These are phyloP conservation scores for Nothophoma quercina DNA, from an alignment of 2,329 filamentous ascomycete species.

Conservation along the genomic window DNA sequence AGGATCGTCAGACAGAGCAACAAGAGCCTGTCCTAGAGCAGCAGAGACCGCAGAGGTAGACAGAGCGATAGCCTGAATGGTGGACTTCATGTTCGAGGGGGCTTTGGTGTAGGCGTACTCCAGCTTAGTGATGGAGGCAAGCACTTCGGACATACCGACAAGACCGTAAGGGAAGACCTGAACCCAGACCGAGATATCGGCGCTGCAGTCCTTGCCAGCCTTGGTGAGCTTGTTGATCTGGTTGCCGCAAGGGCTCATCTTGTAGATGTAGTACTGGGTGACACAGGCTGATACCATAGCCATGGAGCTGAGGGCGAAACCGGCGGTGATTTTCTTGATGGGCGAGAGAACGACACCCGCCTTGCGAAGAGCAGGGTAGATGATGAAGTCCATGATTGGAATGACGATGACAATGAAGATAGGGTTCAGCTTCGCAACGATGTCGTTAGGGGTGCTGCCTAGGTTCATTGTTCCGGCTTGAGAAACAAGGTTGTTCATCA, in stretches of 20 bases:
- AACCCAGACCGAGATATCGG: conserved; percentile 62
- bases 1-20: conserved; percentile 42
- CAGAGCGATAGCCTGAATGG: conserved; percentile 45
- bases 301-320: conserved; percentile 70
- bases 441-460: conserved; percentile 76
- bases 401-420: conserved; percentile 75
- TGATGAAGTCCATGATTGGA: conserved; percentile 65
- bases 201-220: conserved; percentile 53
- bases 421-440: conserved; percentile 79
- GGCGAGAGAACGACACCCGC: conserved; percentile 72
- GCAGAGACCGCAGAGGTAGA: conserved; percentile 46
- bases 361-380: conserved; percentile 75
- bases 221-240: conserved; percentile 39
- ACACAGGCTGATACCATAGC: conserved; percentile 67
- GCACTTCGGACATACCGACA: conserved; percentile 67
- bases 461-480: conserved; percentile 73
- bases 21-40: conserved; percentile 43
- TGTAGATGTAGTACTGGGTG: conserved; percentile 63
- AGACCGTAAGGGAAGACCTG: conserved; percentile 63
- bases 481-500: conserved; percentile 71
- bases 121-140: conserved; percentile 72
- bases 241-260: conserved; percentile 36
- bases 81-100: conserved; percentile 67
- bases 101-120: conserved; percentile 58
- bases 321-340: conserved; percentile 76